Evolutionary conservation across 371 early-diverging fungal genomes (phyloP).

Genomic region (Circinella minor): DNA sequence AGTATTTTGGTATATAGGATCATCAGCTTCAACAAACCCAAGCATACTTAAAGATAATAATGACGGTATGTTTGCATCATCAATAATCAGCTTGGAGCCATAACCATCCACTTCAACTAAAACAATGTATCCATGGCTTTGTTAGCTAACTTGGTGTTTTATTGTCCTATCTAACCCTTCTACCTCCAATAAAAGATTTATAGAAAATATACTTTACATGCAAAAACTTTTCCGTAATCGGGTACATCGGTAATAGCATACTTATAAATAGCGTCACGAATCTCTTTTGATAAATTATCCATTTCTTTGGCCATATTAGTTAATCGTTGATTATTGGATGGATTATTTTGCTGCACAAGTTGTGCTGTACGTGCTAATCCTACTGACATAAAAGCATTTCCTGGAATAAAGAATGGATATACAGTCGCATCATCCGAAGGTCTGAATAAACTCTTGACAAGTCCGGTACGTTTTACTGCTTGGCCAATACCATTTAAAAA

Average conservation of each 20-base stretch:
- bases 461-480: slow-evolving; percentile 59
- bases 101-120: slow-evolving; percentile 71
- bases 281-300: slow-evolving; percentile 42
- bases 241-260: slow-evolving; percentile 57
- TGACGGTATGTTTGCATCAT: slow-evolving; percentile 74
- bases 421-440: slow-evolving; percentile 71
- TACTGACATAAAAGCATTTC: slow-evolving; percentile 71
- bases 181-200: too few species aligned
- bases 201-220: slow-evolving; percentile 33
- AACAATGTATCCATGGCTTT: neutral
- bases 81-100: slow-evolving; percentile 66
- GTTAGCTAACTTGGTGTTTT: too few species aligned
- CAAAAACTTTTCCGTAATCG: slow-evolving; percentile 44
- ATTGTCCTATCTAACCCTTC: too few species aligned
- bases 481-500: slow-evolving; percentile 59
- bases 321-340: neutral
- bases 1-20: slow-evolving; percentile 63
- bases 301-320: slow-evolving; percentile 23
- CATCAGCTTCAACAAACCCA: slow-evolving; percentile 57
- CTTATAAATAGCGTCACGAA: slow-evolving; percentile 59
- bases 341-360: slow-evolving; percentile 19
- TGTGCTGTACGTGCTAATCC: slow-evolving; percentile 52
- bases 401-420: slow-evolving; percentile 67
- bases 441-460: slow-evolving; percentile 65
- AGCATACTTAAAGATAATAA: slow-evolving; percentile 64